phyloP scores from a whole-genome alignment of 1,284 basidiomycete genomes.

The Heterobasidion irregulare region DNA sequence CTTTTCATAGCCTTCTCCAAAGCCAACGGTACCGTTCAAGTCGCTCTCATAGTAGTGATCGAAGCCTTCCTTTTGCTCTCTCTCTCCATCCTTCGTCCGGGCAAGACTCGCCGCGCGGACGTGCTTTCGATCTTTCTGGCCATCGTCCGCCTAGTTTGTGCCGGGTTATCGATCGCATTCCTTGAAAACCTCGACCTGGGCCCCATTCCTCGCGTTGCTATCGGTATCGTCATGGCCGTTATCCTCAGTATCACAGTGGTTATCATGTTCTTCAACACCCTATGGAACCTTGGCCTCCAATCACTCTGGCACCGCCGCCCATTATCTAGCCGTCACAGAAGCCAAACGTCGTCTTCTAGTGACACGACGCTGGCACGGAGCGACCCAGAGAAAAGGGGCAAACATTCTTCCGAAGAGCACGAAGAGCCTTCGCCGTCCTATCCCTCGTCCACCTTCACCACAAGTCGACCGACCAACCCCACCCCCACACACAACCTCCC shows the following conservation, averaged over 20 bases:
- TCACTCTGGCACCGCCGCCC: conserved; percentile 11
- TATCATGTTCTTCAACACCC: conserved; percentile 49
- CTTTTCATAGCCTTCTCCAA: conserved; percentile 70
- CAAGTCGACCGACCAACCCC: conserved; percentile 8
- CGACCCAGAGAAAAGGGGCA: background rate
- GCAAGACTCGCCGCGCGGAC: conserved; percentile 48
- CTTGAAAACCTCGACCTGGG: conserved; percentile 47
- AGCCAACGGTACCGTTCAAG: conserved; percentile 58
- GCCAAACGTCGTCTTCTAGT: conserved; percentile 1
- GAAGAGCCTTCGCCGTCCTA: background rate
- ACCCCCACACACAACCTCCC: conserved; percentile 8
- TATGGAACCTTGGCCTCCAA: conserved; percentile 35
- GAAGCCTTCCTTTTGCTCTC: conserved; percentile 56
- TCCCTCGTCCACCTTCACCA: background rate
- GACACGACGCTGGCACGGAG: background rate
- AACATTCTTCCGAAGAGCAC: conserved; percentile 4
- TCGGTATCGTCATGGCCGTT: conserved; percentile 58
- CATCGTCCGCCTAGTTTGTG: conserved; percentile 52
- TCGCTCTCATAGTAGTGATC: conserved; percentile 61
- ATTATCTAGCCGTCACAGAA: conserved; percentile 12
- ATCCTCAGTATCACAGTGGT: conserved; percentile 53
- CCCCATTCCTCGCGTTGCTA: conserved; percentile 68
- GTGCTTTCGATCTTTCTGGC: conserved; percentile 58
- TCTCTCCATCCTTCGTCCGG: conserved; percentile 47
- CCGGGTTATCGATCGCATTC: conserved; percentile 62